Base-by-base conservation (phyloP, 305 asterid species). In the Plantago rigida region DNA sequence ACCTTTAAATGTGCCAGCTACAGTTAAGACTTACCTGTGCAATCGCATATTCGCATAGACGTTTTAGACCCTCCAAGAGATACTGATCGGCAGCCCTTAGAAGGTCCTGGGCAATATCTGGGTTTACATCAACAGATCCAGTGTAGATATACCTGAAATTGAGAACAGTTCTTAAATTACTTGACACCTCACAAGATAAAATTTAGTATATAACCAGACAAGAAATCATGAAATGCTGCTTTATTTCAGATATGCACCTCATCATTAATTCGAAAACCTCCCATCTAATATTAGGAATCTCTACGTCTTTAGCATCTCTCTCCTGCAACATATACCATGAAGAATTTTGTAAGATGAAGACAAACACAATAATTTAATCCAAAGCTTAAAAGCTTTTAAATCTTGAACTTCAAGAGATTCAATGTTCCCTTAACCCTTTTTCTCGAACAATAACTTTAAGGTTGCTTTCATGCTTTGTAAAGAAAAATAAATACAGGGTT, bases 211-310 rank as follows among this genome's bases (percentile, higher is more conserved):
- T 1, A 22, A 22, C 26, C 26, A 22, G 2, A 22, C 2, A 22
- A 1, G 26, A 22, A 22, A 22, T 22, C 26, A 22, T 22, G 26
- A 22, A 22, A 22, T 22, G 26, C 2, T 22, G 26, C 26, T 22
- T 0, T 48, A 62, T 14, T 17, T 31, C 45, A 60, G n/a, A 66
- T 41, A 52, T 53, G 39, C 68, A 92, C 99, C 97, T 89, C 99
- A 89, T 92, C 99, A 92, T 92, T 85, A 92, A 74, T 80, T 92
- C 97, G 65, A 92, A 92, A 68, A 89, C 87, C 57, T 86, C 96
- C 99, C 99, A 89, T 81, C 80, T 81, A 65, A 92, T 92, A 76
- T 92, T 92, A 42, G 99, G 99, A 62, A 92, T 89, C 84, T 86
- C 96, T 46, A 89, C 84, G 73, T 89, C 95, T 82, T 92, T 92